Evolutionary conservation across 345 rosid genomes (phyloP).

Genomic region (Eucalyptus marginata): DNA sequence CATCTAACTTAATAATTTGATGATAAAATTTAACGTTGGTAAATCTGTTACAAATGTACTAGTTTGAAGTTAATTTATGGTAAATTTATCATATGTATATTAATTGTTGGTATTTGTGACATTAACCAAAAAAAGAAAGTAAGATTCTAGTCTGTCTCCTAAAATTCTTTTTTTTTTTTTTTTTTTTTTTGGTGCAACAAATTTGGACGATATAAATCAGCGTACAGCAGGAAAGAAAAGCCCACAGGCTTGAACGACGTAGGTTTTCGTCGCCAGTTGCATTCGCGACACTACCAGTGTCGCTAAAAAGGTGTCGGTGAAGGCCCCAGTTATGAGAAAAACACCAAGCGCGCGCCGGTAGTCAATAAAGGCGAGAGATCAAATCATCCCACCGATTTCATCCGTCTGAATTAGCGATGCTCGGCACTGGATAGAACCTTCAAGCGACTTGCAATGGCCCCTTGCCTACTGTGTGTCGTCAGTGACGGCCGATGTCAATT

Average conservation of each 20-base stretch:
- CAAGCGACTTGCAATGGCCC: neutral
- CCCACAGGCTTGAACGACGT: neutral
- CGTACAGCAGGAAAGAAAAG: neutral
- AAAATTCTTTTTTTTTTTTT: neutral
- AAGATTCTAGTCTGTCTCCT: neutral
- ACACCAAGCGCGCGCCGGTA: neutral
- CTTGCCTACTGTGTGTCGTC: neutral
- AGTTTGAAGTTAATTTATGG: too few species aligned
- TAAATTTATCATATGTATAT: too few species aligned
- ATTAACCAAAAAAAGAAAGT: neutral
- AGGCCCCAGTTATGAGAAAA: neutral
- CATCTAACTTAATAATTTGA: too few species aligned
- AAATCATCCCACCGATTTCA: neutral
- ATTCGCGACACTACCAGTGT: neutral
- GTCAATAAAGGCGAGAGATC: neutral
- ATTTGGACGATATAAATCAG: neutral
- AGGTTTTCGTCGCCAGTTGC: neutral
- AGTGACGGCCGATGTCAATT: neutral
- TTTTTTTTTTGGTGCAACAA: neutral
- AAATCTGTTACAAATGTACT: accelerated
- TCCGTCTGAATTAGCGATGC: neutral
- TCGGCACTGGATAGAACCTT: neutral
- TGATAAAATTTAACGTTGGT: too few species aligned
- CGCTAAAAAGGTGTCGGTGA: neutral
- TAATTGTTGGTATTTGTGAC: too few species aligned